phyloP scores from a whole-genome alignment of 2,329 filamentous ascomycete genomes.

The Madurella fahalii region DNA sequence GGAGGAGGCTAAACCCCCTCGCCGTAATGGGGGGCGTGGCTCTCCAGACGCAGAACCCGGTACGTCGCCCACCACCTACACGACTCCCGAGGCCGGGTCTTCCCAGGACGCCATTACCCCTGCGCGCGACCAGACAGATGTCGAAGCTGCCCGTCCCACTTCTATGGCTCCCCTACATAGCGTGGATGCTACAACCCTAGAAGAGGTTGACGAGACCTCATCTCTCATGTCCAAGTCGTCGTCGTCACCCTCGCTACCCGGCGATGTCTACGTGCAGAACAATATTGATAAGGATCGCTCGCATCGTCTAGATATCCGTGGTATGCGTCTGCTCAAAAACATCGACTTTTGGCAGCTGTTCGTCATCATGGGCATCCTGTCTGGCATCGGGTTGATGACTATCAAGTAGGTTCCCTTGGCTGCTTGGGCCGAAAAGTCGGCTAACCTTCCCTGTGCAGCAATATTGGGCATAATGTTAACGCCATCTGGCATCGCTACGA shows the following conservation, averaged over 20 bases:
- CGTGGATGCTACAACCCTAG: conserved; percentile 19
- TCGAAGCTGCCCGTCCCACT: conserved; percentile 29
- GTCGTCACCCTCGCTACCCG: conserved; percentile 48
- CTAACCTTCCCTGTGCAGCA: conserved; percentile 49
- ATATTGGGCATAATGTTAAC: conserved; percentile 86
- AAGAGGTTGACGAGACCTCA: conserved; percentile 66
- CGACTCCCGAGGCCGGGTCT: conserved; percentile 24
- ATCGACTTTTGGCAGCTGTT: conserved; percentile 91
- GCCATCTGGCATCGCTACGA: conserved; percentile 88
- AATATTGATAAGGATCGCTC: conserved; percentile 69
- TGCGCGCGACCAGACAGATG: conserved; percentile 17
- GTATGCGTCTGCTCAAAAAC: conserved; percentile 65
- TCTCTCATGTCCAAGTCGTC: conserved; percentile 70
- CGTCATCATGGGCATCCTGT: conserved; percentile 79
- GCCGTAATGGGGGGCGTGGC: conserved; percentile 33
- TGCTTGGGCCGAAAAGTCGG: neutral
- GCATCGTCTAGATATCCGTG: conserved; percentile 87
- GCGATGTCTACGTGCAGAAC: conserved; percentile 51
- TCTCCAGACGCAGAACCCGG: conserved; percentile 54
- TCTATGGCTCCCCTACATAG: conserved; percentile 19
- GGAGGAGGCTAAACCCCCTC: conserved; percentile 37
- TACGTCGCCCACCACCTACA: conserved; percentile 53
- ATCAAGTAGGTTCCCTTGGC: conserved; percentile 71
- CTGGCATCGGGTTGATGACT: conserved; percentile 94
- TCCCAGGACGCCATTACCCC: conserved; percentile 16